These are phyloP conservation scores for Aspergillus sergii DNA, from an alignment of 2,329 filamentous ascomycete species.

Conservation along the genomic window DNA sequence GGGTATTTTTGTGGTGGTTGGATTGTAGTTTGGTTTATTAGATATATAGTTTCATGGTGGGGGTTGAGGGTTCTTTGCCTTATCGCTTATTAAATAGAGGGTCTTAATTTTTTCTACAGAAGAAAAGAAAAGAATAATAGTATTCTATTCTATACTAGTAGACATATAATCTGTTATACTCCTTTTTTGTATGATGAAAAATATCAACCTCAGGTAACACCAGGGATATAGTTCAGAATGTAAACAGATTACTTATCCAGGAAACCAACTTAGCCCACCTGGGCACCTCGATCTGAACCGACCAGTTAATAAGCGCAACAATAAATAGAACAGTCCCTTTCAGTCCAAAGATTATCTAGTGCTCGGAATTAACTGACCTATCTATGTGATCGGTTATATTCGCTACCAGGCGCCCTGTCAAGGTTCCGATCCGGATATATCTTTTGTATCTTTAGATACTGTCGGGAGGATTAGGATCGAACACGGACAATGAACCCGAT, in stretches of 20 bases:
- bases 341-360: background rate
- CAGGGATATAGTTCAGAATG: background rate
- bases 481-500: background rate
- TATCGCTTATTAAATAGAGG: background rate
- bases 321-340: background rate
- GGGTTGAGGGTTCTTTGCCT: background rate
- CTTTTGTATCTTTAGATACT: background rate
- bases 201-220: background rate
- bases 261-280: background rate
- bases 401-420: background rate
- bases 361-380: background rate
- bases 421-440: background rate
- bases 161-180: background rate
- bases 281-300: background rate
- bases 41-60: background rate
- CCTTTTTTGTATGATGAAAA: too few relatives aligned
- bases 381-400: background rate
- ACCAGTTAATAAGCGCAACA: background rate
- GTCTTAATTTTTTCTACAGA: background rate
- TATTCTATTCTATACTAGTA: background rate
- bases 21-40: background rate
- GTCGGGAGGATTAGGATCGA: background rate
- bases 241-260: constrained; percentile 6
- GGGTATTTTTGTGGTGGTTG: background rate
- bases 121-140: background rate